Evolutionary conservation across 352 stramenopile species (phyloP).

Genomic region (Globisporangium paddicum): DNA sequence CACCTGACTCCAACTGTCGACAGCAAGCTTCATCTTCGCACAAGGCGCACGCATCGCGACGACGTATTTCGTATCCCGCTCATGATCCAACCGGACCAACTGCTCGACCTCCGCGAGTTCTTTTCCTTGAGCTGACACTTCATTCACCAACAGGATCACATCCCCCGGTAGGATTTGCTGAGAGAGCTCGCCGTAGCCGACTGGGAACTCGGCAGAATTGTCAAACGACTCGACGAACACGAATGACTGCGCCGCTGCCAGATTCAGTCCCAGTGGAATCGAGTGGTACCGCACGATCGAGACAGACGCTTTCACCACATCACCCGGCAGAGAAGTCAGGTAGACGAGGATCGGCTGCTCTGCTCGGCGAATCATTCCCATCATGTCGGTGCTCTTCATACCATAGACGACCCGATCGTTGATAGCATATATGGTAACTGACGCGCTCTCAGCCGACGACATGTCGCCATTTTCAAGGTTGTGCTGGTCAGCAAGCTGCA

Average conservation of each 20-base stretch:
- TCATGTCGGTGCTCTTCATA: slow-evolving; percentile 28
- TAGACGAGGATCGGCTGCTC: slow-evolving; percentile 37
- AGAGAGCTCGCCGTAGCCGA: slow-evolving; percentile 49
- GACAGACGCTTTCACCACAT: slow-evolving; percentile 49
- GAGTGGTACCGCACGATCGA: slow-evolving; percentile 57
- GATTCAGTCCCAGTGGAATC: slow-evolving; percentile 31
- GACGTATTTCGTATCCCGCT: slow-evolving; percentile 23
- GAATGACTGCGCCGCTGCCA: slow-evolving; percentile 31
- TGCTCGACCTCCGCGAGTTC: slow-evolving; percentile 33
- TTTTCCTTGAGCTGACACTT: slow-evolving; percentile 20
- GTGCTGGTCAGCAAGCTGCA: slow-evolving; percentile 4
- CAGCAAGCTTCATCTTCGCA: slow-evolving; percentile 30
- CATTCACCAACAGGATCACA: slow-evolving; percentile 53
- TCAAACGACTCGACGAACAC: slow-evolving; percentile 47
- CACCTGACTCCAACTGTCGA: slow-evolving; percentile 22
- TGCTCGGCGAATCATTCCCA: slow-evolving; percentile 30
- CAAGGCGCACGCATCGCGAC: slow-evolving; percentile 36
- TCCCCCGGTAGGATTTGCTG: slow-evolving; percentile 67
- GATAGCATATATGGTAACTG: slow-evolving; percentile 37
- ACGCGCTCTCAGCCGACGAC: neutral
- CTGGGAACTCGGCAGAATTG: slow-evolving; percentile 14
- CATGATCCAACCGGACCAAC: slow-evolving; percentile 22
- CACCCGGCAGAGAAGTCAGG: slow-evolving; percentile 35
- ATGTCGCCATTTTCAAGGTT: neutral
- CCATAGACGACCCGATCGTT: slow-evolving; percentile 52